Conservation (phyloP, 306 rosid species). For the Alnus glutinosa region DNA sequence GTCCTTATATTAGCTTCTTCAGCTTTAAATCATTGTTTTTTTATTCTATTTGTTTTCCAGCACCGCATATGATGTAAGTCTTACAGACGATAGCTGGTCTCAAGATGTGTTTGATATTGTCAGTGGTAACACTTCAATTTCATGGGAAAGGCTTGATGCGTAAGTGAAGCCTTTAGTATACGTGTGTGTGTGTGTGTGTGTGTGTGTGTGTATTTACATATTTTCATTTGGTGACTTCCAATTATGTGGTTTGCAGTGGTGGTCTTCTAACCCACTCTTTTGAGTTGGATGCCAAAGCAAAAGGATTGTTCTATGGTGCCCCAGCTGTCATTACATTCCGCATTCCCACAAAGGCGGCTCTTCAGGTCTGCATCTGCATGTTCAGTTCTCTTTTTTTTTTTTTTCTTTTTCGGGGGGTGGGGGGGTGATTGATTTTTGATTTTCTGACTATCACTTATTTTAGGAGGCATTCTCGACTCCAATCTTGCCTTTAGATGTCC, state of each 20-base stretch:
- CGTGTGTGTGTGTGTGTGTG: too few species aligned
- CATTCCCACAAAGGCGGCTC: slow-evolving; percentile 79
- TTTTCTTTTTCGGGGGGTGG: too few species aligned
- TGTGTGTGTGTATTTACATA: too few species aligned
- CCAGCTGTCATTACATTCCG: slow-evolving; percentile 90
- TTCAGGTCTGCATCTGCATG: slow-evolving; percentile 59
- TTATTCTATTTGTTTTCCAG: slow-evolving; percentile 39
- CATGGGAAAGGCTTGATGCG: slow-evolving; percentile 99
- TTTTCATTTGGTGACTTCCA: slow-evolving; percentile 8
- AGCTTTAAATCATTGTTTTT: background rate
- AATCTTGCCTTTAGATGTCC: slow-evolving; percentile 83
- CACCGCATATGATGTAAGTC: slow-evolving; percentile 87
- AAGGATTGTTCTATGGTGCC: slow-evolving; percentile 65
- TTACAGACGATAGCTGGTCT: slow-evolving; percentile 82
- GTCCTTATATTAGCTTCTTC: slow-evolving; percentile 4
- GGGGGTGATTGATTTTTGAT: slow-evolving; percentile 15
- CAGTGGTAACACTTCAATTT: slow-evolving; percentile 71
- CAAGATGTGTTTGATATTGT: slow-evolving; percentile 54
- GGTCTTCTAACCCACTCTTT: slow-evolving; percentile 74
- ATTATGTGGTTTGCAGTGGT: slow-evolving; percentile 52
- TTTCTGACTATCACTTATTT: slow-evolving; percentile 16
- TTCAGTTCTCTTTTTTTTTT: slow-evolving; percentile 7
- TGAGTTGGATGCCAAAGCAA: slow-evolving; percentile 81
- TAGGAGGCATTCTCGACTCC: slow-evolving; percentile 88
- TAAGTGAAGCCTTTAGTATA: slow-evolving; percentile 40